phyloP scores from a whole-genome alignment of 2,329 filamentous ascomycete species.

The Escovopsis weberi region DNA sequence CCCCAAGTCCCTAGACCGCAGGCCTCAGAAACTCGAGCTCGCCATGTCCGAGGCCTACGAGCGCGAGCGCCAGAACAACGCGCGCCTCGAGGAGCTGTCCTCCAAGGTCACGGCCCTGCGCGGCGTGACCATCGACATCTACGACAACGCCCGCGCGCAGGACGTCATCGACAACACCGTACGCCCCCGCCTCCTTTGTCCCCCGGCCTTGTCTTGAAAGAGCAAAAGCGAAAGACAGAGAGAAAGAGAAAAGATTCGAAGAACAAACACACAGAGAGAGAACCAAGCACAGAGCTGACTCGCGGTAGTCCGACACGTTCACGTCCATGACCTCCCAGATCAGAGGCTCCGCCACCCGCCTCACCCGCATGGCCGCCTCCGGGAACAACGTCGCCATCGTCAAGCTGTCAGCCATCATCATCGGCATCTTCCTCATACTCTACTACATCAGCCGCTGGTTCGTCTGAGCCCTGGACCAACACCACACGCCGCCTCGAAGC shows the following conservation, averaged over 20 bases:
- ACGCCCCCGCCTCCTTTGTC: constrained; percentile 16
- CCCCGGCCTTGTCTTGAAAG: no score
- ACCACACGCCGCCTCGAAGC: no score
- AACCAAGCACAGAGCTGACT: no score
- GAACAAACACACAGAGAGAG: no score
- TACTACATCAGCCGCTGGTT: constrained; percentile 59
- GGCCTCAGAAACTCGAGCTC: neutral
- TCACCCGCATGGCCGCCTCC: constrained; percentile 79
- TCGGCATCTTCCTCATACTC: constrained; percentile 56
- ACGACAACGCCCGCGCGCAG: constrained; percentile 85
- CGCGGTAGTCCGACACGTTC: constrained; percentile 66
- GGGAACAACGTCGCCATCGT: constrained; percentile 86
- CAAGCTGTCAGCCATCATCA: constrained; percentile 73
- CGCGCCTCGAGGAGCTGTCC: constrained; percentile 79
- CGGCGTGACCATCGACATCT: constrained; percentile 92
- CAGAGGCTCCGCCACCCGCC: constrained; percentile 66
- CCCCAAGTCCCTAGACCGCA: neutral
- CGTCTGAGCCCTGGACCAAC: constrained; percentile 26
- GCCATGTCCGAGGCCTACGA: constrained; percentile 64
- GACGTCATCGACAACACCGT: constrained; percentile 79
- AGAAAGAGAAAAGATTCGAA: no score
- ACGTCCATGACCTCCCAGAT: constrained; percentile 71
- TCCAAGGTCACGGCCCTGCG: constrained; percentile 84
- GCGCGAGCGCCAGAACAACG: constrained; percentile 83
- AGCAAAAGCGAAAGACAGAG: no score